Conservation (phyloP, 805 yeast genomes). For the Grigorovia jiainica region DNA sequence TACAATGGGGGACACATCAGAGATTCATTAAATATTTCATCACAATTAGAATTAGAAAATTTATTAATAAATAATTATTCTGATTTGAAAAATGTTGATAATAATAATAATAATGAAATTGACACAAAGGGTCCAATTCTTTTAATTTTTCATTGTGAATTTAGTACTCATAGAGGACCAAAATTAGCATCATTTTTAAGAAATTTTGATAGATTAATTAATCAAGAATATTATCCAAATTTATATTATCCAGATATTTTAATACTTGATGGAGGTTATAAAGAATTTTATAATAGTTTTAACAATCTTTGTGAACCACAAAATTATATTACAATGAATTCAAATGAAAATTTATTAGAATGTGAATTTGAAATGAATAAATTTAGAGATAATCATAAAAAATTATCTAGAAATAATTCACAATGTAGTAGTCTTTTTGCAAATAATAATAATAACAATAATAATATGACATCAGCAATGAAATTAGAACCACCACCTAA, state of each 20-base stretch:
- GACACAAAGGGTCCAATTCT: constrained; percentile 29
- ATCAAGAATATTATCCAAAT: constrained; percentile 68
- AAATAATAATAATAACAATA: neutral
- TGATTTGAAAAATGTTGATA: neutral
- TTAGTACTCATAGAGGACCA: constrained; percentile 90
- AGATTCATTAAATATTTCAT: constrained; percentile 69
- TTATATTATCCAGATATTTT: constrained; percentile 83
- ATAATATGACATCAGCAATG: constrained; percentile 1
- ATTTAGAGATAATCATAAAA: constrained; percentile 39
- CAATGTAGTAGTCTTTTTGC: too few species aligned
- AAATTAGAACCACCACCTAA: constrained; percentile 23
- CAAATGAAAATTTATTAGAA: constrained; percentile 23
- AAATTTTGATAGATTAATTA: constrained; percentile 67
- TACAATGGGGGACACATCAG: constrained; percentile 86
- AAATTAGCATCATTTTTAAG: constrained; percentile 80
- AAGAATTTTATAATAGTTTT: constrained; percentile 55
- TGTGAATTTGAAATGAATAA: constrained; percentile 46
- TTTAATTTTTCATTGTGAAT: constrained; percentile 88
- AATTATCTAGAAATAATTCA: constrained; percentile 29
- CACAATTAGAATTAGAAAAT: constrained; percentile 58
- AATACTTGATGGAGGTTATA: constrained; percentile 86
- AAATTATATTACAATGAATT: constrained; percentile 76
- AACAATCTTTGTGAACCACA: constrained; percentile 60
- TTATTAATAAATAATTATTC: constrained; percentile 26
- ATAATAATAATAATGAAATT: too few species aligned